Base-by-base conservation (phyloP, 257 asterid species). In the Gentiana macrophylla region DNA sequence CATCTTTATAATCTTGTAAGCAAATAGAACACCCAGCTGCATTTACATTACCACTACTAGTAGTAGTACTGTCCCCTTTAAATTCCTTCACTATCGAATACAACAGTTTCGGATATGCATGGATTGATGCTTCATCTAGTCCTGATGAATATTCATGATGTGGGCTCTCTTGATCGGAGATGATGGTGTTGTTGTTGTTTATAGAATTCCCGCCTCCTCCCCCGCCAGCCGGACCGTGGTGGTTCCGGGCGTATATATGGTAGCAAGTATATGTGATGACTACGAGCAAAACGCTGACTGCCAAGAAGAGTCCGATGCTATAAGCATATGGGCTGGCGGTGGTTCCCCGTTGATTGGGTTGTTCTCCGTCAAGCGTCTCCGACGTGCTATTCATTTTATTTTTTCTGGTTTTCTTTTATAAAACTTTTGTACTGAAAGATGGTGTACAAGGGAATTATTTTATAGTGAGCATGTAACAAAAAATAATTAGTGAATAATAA, bases 11-110 rank as follows among this genome's bases (percentile, higher is more conserved):
- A 49, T 82, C 91, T 5, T 61, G 74, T 36, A 84, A 59, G 67
- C 88, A 84, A 62, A 84, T 77, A n/a, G 84, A 74, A 69, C 94
- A 85, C 5, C 65, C 70, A 53, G 75, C 56, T 37, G 70, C 72
- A 41, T 10, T 10, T 41, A 15, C 24, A 15, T 15, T 15, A 15
- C 24, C 24, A 15, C 24, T 15, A 15, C 24, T 15, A 15, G 24
- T 15, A 15, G 24, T 15, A 15, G 24, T 15, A 51, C 65, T 15
- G n/a, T 49, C 72, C 35, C 56, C 50, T 44, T 62, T 66, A 15
- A 56, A 57, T 34, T 62, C 36, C 71, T 73, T 72, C 53, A 67
- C 58, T 46, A 74, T 68, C 35, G 80, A 61, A 67, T 67, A 81
- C 2, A 67, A 55, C 48, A 64, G 60, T 44, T 69, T 64, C 8